phyloP scores from a whole-genome alignment of 768 basidiomycete genomes.

The Calvatia gigantea region DNA sequence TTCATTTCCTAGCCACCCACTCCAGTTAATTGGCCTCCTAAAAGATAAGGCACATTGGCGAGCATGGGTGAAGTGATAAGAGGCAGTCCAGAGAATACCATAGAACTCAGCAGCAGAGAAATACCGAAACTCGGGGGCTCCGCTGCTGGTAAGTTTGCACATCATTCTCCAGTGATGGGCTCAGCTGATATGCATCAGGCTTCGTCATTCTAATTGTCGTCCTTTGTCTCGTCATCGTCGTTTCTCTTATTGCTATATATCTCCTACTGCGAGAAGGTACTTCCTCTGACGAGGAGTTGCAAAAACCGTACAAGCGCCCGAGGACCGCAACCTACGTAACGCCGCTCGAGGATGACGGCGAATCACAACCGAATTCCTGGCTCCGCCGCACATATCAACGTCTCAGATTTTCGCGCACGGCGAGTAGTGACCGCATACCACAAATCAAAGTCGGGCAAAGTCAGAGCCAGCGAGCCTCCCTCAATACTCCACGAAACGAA shows the following conservation, averaged over 20 bases:
- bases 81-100: constrained; percentile 11
- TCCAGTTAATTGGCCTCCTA: neutral
- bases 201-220: constrained; percentile 61
- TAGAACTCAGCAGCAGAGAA: constrained; percentile 21
- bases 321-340: neutral
- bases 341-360: constrained; percentile 2
- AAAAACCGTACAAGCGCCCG: neutral
- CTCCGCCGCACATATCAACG: constrained; percentile 7
- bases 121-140: constrained; percentile 50
- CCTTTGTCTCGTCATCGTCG: constrained; percentile 50
- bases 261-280: constrained; percentile 52
- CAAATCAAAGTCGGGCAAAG: neutral
- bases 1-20: neutral
- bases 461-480: neutral
- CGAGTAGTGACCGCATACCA: neutral
- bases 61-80: neutral
- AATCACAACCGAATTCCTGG: constrained; percentile 2
- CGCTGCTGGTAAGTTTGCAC: constrained; percentile 36
- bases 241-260: constrained; percentile 49
- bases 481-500: neutral
- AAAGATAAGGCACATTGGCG: neutral
- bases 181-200: constrained; percentile 27
- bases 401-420: neutral
- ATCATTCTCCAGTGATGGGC: neutral
- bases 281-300: constrained; percentile 31